Evolutionary conservation across 176 grass and related monocot genomes (phyloP), one percentile per base, ranked within the genome.

Genomic region (Panicum miliaceum): DNA sequence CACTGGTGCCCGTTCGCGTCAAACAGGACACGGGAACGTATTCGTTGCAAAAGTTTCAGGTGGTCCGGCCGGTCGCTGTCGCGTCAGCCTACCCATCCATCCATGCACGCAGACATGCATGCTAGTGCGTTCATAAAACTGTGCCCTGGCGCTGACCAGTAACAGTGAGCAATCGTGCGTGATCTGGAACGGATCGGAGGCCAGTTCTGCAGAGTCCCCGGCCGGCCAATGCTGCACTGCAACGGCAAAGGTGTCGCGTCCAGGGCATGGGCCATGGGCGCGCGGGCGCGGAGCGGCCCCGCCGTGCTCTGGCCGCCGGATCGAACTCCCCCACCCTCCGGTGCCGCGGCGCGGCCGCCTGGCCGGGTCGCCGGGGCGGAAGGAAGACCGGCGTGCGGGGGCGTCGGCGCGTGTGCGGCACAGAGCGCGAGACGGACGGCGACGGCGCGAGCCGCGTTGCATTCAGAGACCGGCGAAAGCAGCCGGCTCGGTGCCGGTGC

Each of bases 181-280:
- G 5, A 2, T 23, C 37, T 46, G 62, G 16, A 40, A 18, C 48
- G 47, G n/a, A n/a, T n/a, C n/a, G 46, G 46, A 35, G 0, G 66
- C 10, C 15, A 38, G 64, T 34, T 29, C 64, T n/a, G 22, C 59
- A 26, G 25, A 14, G 53, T 25, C 26, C 71, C 29, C 19, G 14
- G 65, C 26, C 61, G 61, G 29, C 9, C 27, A 75, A 54, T 48
- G 72, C 72, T 54, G 70, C 71, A 19, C 29, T 32, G 54, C 54
- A 58, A 73, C 50, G 64, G 68, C 68, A 58, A 58, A 11, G 6
- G 36, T 26, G 79, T 68, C 50, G 27, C 61, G 62, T 16, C 41
- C 85, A 73, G 59, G 69, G 78, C 23, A 61, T 51, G 79, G 62
- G n/a, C n/a, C 45, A 69, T 51, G 79, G 62, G 70, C 47, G 12